Base-by-base conservation (phyloP, 1,284 basidiomycete genomes). In the Tremellales sp. region DNA sequence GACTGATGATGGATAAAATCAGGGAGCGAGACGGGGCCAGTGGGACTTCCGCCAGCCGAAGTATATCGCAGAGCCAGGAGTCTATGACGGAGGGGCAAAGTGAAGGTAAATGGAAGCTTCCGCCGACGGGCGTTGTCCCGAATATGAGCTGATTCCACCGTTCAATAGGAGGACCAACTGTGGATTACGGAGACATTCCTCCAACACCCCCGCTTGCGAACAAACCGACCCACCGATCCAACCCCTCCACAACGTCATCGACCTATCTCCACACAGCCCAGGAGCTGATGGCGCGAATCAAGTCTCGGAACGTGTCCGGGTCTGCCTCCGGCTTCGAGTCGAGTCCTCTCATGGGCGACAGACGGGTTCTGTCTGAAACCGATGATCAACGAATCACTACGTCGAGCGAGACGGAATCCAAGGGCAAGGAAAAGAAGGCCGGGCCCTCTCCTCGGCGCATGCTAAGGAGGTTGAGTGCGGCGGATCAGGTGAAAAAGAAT, bases 271-370 rank as follows among this genome's bases (percentile, higher is more conserved):
- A 81, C 56, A 81, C 86, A 56, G 88, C 85, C 4, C 85, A 81
- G 10, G 81, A 78, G 31, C 72, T 91, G 38, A 88, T 92, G 85
- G 84, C 83, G 14, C 85, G 87, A 54, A 87, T 90, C 53, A 84
- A 85, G 68, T 77, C 45, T 18, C 60, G 68, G 8, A 56, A 50
- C 27, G 65, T 70, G 3, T 69, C 68, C 3, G 65, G 65, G 22
- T 55, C 57, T 14, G 60, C 61, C 9, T 65, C 63, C 2, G 63
- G 59, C 1, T 46, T 54, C 10, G 60, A 58, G 5, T 43, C 28
- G 16, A 57, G 54, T 24, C 54, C 84, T 2, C 78, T 76, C 2
- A 81, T 81, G 19, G 82, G 79, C 0, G 53, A 74, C 12, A 42
- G 45, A 21, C 51, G 56, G 4, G 44, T 50, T 12, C 36, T 65